Percentiles rank a stretch among this genome's conserved stretches.
Conservation (phyloP, 2,329 filamentous ascomycete genomes). For the Colletotrichum sp. region DNA sequence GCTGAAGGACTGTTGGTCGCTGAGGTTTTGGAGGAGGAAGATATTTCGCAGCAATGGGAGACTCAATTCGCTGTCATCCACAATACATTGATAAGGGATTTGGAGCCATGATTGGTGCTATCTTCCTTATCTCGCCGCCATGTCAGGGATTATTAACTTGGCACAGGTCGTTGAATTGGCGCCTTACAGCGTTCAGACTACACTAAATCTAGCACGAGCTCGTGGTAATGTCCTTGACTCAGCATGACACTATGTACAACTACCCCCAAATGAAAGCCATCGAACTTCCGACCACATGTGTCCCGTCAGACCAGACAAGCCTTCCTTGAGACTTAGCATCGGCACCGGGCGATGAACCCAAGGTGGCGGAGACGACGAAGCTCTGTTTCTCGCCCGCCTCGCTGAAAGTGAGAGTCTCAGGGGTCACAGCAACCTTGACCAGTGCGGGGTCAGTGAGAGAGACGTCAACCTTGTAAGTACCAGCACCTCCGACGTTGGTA, state of each 20-base stretch:
- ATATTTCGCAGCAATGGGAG: neutral
- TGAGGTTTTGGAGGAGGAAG: neutral
- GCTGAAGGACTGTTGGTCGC: neutral
- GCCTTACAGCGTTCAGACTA: neutral
- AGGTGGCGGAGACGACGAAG: neutral
- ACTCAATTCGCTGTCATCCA: neutral
- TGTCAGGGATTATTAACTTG: neutral
- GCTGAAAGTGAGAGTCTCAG: neutral
- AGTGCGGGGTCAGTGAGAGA: neutral
- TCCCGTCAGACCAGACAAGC: conserved; percentile 17
- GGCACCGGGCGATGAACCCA: neutral
- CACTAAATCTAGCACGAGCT: neutral
- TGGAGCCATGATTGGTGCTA: neutral
- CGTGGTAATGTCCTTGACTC: neutral
- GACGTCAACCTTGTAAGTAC: conserved; percentile 5
- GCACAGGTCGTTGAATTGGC: neutral
- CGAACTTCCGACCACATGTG: conserved; percentile 16
- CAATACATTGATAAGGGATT: neutral
- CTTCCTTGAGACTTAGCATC: neutral
- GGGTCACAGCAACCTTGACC: neutral
- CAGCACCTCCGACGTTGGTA: conserved; percentile 10
- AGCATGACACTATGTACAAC: neutral
- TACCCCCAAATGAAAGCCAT: neutral
- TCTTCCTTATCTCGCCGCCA: neutral
- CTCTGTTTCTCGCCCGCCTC: neutral